phyloP scores from a whole-genome alignment of 2,329 filamentous ascomycete species.

The Botrytis deweyae region DNA sequence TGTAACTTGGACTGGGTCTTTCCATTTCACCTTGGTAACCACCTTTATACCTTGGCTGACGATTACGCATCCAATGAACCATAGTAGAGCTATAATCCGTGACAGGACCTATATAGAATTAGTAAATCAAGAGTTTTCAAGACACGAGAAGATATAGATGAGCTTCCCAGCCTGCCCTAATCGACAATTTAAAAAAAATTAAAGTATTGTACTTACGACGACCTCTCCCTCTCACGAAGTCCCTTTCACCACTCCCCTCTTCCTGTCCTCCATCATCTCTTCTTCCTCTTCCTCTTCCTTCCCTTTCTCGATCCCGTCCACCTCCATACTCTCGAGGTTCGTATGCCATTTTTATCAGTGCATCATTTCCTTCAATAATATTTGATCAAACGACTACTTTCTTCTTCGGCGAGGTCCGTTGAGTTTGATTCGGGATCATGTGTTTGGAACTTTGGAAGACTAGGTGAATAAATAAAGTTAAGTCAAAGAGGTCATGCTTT shows the following conservation, averaged over 20 bases:
- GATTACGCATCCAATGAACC: constrained; percentile 86
- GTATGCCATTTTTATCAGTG: constrained; percentile 37
- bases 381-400: constrained; percentile 15
- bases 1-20: constrained; percentile 83
- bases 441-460: background rate
- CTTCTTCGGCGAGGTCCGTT: background rate
- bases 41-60: constrained; percentile 73
- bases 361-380: constrained; percentile 22
- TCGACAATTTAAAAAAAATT: background rate
- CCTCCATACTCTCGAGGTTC: constrained; percentile 40
- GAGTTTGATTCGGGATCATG: constrained; percentile 6
- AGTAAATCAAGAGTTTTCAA: background rate
- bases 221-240: constrained; percentile 31
- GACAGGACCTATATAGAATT: constrained; percentile 64
- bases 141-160: background rate
- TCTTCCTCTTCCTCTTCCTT: constrained; percentile 21
- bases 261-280: constrained; percentile 17
- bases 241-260: constrained; percentile 20
- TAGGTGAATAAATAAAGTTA: background rate
- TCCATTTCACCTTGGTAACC: constrained; percentile 73
- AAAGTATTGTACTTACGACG: constrained; percentile 36
- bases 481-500: constrained; percentile 11
- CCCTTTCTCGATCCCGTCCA: constrained; percentile 26
- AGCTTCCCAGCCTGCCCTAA: background rate
- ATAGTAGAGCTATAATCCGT: constrained; percentile 92